Base-by-base conservation (phyloP, 2,329 filamentous ascomycete species). In the Alternaria novae-zelandiae region DNA sequence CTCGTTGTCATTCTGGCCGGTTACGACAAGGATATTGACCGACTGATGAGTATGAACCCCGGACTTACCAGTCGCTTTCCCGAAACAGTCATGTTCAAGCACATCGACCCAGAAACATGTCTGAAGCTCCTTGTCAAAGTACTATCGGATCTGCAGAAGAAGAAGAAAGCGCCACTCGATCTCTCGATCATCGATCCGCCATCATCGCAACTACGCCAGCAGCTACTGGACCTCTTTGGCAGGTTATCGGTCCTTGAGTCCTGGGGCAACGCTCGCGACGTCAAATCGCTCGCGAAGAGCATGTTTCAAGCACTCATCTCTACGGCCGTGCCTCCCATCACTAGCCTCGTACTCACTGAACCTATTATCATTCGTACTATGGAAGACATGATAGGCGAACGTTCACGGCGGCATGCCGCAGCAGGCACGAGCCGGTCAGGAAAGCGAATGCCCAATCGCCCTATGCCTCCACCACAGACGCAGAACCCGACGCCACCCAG, bases 1-100 rank as follows among this genome's bases (percentile, higher is more conserved):
- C 78, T 92, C 3, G 83, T 93, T 43, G 84, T 90, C 36, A 91
- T 93, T 36, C 79, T 93, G 0, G 90, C 90, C 0, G 90, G 91
- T 0, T 93, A 93, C 65, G 86, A 88, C 10, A 70, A 83, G 0
- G 88, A 92, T 41, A 91, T 93, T 61, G 88, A 92, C 68, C 78
- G 81, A 0, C 83, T 93, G 0, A 83, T 92, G 78, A 78, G 80
- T 0, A 81, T 84, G 20, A 92, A 92, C 65, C 83, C 86, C 0
- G 90, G 90, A 0, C 78, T 93, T 15, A 86, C 86, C 0, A 90
- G 87, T 43, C 85, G 90, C 0, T 93, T 93, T 68, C 86, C 88
- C 0, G 88, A 90, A 36, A 81, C 83, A 0, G 74, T 92, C 2
- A 76, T 85, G 23, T 93, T 92, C 73, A 74, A 80, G 0, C 70